These are phyloP conservation scores for Trichosporon faecale DNA, from an alignment of 1,284 basidiomycete genomes.

Conservation along the genomic window DNA sequence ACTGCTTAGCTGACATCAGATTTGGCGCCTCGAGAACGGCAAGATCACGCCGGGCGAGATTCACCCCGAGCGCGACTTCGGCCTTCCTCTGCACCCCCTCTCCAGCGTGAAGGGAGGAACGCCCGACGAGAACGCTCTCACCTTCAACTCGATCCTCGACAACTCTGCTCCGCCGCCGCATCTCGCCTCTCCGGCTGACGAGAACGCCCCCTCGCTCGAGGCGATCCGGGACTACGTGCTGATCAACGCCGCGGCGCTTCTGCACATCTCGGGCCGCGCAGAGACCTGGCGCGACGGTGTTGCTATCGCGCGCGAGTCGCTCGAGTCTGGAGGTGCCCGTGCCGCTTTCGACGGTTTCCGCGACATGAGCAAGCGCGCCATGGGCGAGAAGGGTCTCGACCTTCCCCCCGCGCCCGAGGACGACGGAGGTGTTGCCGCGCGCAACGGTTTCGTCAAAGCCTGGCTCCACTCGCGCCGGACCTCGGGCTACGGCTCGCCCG, in stretches of 20 bases:
- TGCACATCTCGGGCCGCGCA: conserved; percentile 74
- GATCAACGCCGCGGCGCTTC: conserved; percentile 75
- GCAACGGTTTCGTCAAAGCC: conserved; percentile 50
- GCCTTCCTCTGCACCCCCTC: conserved; percentile 67
- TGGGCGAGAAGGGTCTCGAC: conserved; percentile 44
- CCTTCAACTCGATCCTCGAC: conserved; percentile 56
- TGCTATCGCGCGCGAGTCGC: conserved; percentile 66
- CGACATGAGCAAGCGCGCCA: conserved; percentile 49
- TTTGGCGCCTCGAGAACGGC: conserved; percentile 54
- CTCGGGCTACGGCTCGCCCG: background rate
- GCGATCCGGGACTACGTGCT: conserved; percentile 78
- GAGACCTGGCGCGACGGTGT: conserved; percentile 70
- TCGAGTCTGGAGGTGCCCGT: conserved; percentile 71
- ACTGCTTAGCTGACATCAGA: conserved; percentile 36
- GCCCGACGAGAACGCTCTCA: conserved; percentile 64
- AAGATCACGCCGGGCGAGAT: conserved; percentile 51
- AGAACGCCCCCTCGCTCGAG: conserved; percentile 55
- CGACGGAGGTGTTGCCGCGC: conserved; percentile 52
- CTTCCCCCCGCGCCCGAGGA: conserved; percentile 38
- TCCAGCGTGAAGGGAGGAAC: conserved; percentile 66
- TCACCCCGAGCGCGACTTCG: conserved; percentile 61
- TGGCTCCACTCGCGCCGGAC: conserved; percentile 37
- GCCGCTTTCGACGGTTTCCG: conserved; percentile 63
- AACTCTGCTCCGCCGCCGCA: conserved; percentile 39
- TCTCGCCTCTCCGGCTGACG: conserved; percentile 49